Evolutionary conservation across 495 filamentous ascomycete genomes (phyloP).

Genomic region (Penicillium maclennaniae): DNA sequence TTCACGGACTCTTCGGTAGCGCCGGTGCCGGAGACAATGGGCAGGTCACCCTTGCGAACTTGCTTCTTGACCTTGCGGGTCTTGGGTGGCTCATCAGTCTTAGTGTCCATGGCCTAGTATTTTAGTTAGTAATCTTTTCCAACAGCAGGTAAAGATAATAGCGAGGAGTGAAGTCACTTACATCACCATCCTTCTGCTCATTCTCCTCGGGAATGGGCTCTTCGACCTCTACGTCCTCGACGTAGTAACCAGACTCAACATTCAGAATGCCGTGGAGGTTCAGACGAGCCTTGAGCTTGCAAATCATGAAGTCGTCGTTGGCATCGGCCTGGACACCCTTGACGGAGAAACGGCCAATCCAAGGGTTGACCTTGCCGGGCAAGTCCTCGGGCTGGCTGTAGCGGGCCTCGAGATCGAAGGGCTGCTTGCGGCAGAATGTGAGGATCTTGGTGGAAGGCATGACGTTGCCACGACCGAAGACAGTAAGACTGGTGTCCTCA

Average conservation of each 20-base stretch:
- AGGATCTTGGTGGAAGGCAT: conserved; percentile 99
- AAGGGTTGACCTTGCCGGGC: conserved; percentile 88
- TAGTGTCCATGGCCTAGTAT: conserved; percentile 85
- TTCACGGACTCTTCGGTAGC: conserved; percentile 68
- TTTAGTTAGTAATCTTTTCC: conserved; percentile 11
- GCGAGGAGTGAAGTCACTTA: conserved; percentile 44
- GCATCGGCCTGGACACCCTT: conserved; percentile 82
- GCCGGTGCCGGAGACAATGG: conserved; percentile 76
- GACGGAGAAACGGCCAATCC: conserved; percentile 94
- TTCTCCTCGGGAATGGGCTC: conserved; percentile 71
- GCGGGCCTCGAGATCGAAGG: conserved; percentile 93
- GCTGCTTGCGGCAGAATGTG: conserved; percentile 97
- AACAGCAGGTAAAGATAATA: neutral
- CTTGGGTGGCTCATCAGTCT: conserved; percentile 73
- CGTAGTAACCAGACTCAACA: conserved; percentile 94
- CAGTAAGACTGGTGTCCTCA: conserved; percentile 94
- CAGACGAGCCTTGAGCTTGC: conserved; percentile 97
- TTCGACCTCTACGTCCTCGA: conserved; percentile 97
- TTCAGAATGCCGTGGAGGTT: conserved; percentile 97
- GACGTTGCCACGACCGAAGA: conserved; percentile 96
- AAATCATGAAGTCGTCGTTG: conserved; percentile 96
- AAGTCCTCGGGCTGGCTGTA: conserved; percentile 83
- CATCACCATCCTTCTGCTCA: conserved; percentile 64
- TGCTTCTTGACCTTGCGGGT: conserved; percentile 99
- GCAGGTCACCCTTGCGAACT: conserved; percentile 94